Evolutionary conservation across 768 basidiomycete genomes (phyloP).

Genomic region (Rhodotorula toruloides): DNA sequence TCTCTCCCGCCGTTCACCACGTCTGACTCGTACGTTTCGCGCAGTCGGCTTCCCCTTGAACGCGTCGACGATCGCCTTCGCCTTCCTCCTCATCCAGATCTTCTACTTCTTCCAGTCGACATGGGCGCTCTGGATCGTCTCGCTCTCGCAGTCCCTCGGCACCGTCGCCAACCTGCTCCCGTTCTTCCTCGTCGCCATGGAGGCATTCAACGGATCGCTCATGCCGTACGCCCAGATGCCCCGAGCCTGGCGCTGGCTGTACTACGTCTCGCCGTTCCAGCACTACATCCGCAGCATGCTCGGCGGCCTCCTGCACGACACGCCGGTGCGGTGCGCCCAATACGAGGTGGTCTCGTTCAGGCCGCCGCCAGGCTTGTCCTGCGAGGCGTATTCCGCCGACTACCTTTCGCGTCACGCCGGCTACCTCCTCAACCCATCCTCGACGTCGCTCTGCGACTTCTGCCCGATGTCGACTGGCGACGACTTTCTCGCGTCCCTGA

Average conservation of each 20-base stretch:
- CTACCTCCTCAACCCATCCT: conserved; percentile 49
- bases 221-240: conserved; percentile 35
- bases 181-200: conserved; percentile 48
- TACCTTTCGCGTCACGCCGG: conserved; percentile 57
- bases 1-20: conserved; percentile 49
- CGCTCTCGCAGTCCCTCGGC: conserved; percentile 41
- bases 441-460: conserved; percentile 16
- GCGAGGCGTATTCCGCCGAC: conserved; percentile 53
- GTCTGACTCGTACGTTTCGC: neutral
- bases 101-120: conserved; percentile 46
- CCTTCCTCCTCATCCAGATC: conserved; percentile 43
- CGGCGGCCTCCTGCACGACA: conserved; percentile 43
- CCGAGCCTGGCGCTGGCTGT: conserved; percentile 46
- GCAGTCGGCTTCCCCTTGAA: conserved; percentile 46
- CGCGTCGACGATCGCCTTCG: conserved; percentile 22
- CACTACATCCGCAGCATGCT: conserved; percentile 44
- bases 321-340: conserved; percentile 53
- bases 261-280: conserved; percentile 48
- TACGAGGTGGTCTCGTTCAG: conserved; percentile 60
- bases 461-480: conserved; percentile 31
- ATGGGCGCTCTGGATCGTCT: conserved; percentile 38
- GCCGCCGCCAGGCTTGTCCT: conserved; percentile 55
- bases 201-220: conserved; percentile 38
- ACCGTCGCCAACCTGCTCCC: conserved; percentile 43
- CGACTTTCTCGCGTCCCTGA: conserved; percentile 33